A percentile compares a stretch with the other conserved stretches of the same genome.
Evolutionary conservation across 139 green algal genomes (phyloP).

Genomic region (Volvox africanus): DNA sequence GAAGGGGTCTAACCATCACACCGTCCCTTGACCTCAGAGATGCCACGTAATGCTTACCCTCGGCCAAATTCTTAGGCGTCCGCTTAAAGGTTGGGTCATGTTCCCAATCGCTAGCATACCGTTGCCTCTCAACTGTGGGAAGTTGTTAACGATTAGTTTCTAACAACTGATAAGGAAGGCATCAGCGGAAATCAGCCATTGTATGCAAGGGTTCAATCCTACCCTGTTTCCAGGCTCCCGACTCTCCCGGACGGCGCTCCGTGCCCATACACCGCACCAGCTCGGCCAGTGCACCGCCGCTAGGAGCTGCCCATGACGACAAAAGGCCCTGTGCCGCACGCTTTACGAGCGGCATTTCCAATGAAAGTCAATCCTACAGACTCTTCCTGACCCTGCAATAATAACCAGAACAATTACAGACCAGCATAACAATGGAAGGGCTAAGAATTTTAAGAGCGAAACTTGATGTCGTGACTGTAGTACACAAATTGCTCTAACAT

Average conservation of each 20-base stretch:
- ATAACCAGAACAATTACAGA: neutral
- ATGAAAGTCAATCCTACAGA: neutral
- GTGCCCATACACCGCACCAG: slow-evolving; percentile 58
- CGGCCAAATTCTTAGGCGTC: slow-evolving; percentile 65
- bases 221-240: slow-evolving; percentile 64
- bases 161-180: neutral
- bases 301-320: slow-evolving; percentile 10
- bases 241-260: slow-evolving; percentile 57
- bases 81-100: slow-evolving; percentile 74
- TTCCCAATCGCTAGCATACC: slow-evolving; percentile 62
- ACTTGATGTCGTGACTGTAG: neutral
- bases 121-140: slow-evolving; percentile 54
- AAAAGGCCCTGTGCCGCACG: slow-evolving; percentile 42
- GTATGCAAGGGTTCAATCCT: neutral
- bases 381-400: neutral
- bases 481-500: neutral
- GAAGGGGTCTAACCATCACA: neutral
- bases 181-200: neutral
- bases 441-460: neutral
- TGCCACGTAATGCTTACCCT: slow-evolving; percentile 51
- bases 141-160: neutral
- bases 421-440: neutral
- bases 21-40: neutral
- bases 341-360: slow-evolving; percentile 50
- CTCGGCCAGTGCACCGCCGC: slow-evolving; percentile 24